A percentile compares a stretch with the other conserved stretches of the same genome.
Conservation (phyloP, 1,139 yeast genomes). For the Zygotorulaspora mrakii region DNA sequence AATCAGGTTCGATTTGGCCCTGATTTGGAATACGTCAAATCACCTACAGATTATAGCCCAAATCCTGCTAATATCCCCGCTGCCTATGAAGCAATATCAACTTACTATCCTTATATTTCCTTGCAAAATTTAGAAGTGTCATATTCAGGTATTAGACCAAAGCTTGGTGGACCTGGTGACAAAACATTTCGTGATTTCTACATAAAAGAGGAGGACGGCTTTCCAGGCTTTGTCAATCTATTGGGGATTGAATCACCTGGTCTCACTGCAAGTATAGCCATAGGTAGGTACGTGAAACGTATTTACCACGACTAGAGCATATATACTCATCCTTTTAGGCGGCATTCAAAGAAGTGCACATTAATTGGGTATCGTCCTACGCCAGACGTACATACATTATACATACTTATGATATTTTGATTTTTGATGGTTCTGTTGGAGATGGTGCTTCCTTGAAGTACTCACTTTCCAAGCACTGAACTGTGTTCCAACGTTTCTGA, state of each 20-base stretch:
- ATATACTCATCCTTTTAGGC: too few relatives aligned
- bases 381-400: too few relatives aligned
- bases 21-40: slow-evolving; percentile 75
- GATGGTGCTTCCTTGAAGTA: slow-evolving; percentile 73
- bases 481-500: slow-evolving; percentile 61
- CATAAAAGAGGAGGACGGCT: slow-evolving; percentile 61
- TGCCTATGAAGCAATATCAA: slow-evolving; percentile 56
- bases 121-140: slow-evolving; percentile 54
- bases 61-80: slow-evolving; percentile 45
- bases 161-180: slow-evolving; percentile 48
- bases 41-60: slow-evolving; percentile 49
- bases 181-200: slow-evolving; percentile 64
- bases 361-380: too few relatives aligned
- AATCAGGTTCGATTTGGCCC: slow-evolving; percentile 86
- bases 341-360: too few relatives aligned
- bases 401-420: slow-evolving; percentile 29
- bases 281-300: slow-evolving; percentile 63
- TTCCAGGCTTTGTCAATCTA: slow-evolving; percentile 74
- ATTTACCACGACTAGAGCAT: slow-evolving; percentile 38
- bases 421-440: slow-evolving; percentile 62
- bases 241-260: slow-evolving; percentile 92
- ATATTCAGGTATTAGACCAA: slow-evolving; percentile 83
- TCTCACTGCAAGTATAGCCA: slow-evolving; percentile 74
- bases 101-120: slow-evolving; percentile 61
- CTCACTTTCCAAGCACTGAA: slow-evolving; percentile 59